Evolutionary conservation across 1,284 basidiomycete species (phyloP), one percentile per base, ranked within the genome.

Genomic region (Fomitopsis betulina): DNA sequence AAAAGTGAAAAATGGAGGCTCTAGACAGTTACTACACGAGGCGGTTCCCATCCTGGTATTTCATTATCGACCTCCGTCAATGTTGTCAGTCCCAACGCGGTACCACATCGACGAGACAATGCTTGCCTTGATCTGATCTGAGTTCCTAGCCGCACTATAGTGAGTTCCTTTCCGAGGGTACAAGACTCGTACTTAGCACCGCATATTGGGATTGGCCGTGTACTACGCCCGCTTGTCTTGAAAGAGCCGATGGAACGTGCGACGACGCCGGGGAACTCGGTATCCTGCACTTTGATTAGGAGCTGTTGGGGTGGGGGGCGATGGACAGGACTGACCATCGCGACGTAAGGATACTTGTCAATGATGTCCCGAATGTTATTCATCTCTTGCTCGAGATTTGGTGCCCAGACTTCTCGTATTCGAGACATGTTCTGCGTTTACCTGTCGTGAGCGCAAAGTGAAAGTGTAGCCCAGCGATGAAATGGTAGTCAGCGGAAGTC

Each of bases 201-300:
- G n/a, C n/a, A n/a, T n/a, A n/a, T n/a, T n/a, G n/a, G n/a, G n/a
- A n/a, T n/a, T n/a, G n/a, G n/a, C n/a, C n/a, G n/a, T n/a, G n/a
- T n/a, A n/a, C n/a, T n/a, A n/a, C n/a, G n/a, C n/a, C n/a, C n/a
- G n/a, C n/a, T n/a, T n/a, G 95, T 96, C 73, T 94, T 95, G 81
- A 98, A 99, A 39, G 87, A 83, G 13, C 96, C 96, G 71, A 99
- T 98, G 13, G 97, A 97, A 19, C 97, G 84, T 9, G 96, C 97
- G 43, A 99, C 96, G 53, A 98, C 96, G 9, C 97, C 97, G 30
- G 96, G 96, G 72, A 99, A 99, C 75, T 99, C 97, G 61, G 97
- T 98, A 73, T 99, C 96, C 94, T 96, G 56, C 53, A 63, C 60
- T 42, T 58, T 60, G n/a, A 56, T 66, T 40, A 63, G 58, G 58